These are phyloP conservation scores for Apophysomyces ossiformis DNA, from an alignment of 371 early-diverging fungal species.

Conservation along the genomic window DNA sequence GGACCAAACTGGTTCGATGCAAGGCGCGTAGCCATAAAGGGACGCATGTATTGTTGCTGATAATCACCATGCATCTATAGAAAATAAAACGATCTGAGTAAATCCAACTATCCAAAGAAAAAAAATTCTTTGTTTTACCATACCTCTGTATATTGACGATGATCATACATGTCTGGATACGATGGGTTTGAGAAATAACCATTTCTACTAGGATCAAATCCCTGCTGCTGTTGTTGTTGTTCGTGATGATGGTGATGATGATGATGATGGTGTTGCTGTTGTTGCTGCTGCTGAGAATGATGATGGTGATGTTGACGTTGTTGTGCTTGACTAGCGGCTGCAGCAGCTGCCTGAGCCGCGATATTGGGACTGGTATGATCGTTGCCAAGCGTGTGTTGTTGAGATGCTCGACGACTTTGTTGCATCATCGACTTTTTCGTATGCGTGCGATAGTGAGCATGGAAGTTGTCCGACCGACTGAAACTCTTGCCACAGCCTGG, in stretches of 20 bases:
- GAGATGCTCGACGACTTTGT: not conserved
- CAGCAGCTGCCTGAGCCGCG: constrained; percentile 7
- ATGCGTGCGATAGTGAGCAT: constrained; percentile 64
- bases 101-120: too few relatives aligned
- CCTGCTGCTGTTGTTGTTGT: constrained; percentile 6
- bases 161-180: constrained; percentile 4
- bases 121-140: not conserved
- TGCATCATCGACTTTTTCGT: constrained; percentile 38
- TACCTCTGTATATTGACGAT: constrained; percentile 8
- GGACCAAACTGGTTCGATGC: not conserved
- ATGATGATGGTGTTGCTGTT: constrained; percentile 7
- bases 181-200: not conserved
- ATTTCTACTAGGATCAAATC: not conserved
- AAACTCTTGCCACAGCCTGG: constrained; percentile 73
- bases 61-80: constrained; percentile 8
- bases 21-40: constrained; percentile 1
- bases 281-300: constrained; percentile 7
- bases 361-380: not conserved
- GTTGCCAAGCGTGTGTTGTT: not conserved
- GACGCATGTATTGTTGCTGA: constrained; percentile 5
- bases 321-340: not conserved
- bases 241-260: constrained; percentile 10
- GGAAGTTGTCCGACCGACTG: constrained; percentile 77
- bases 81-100: not conserved
- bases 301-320: constrained; percentile 12